Evolutionary conservation across 2,329 filamentous ascomycete species (phyloP).

Genomic region (Chrysoporthe austroafricana): DNA sequence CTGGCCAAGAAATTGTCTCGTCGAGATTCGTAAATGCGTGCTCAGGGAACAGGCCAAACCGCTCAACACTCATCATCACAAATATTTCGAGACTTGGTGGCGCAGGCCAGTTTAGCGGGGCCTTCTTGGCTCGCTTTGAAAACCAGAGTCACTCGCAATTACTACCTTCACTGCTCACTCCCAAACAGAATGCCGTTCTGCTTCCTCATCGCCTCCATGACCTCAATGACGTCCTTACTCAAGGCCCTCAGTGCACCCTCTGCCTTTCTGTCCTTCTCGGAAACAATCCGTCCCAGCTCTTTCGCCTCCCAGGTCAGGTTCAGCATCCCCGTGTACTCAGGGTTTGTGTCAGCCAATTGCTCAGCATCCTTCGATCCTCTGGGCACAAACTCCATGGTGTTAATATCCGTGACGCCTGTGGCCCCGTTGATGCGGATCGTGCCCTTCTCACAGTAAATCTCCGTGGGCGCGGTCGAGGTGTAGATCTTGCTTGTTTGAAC

Average conservation of each 20-base stretch:
- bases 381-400: constrained; percentile 25
- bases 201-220: constrained; percentile 27
- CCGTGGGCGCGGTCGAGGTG: constrained; percentile 27
- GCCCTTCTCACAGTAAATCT: constrained; percentile 28
- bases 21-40: neutral
- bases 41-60: neutral
- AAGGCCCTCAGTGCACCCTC: constrained; percentile 18
- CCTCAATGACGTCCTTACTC: constrained; percentile 22
- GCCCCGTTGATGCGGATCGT: constrained; percentile 25
- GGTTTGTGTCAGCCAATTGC: constrained; percentile 22
- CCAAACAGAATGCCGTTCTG: constrained; percentile 26
- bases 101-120: neutral
- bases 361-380: constrained; percentile 23
- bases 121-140: no score
- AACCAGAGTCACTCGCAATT: no score
- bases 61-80: neutral
- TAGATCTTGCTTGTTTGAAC: constrained; percentile 30
- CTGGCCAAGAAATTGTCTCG: neutral
- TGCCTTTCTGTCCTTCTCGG: constrained; percentile 19
- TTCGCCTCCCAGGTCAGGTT: constrained; percentile 28
- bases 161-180: constrained; percentile 16
- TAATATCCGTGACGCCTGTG: constrained; percentile 26
- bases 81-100: neutral
- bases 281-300: constrained; percentile 21
- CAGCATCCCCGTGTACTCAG: constrained; percentile 24